Percentiles rank a stretch among this genome's conserved stretches.
Conservation (phyloP, 305 asterid genomes). For the Solanum chacoense region DNA sequence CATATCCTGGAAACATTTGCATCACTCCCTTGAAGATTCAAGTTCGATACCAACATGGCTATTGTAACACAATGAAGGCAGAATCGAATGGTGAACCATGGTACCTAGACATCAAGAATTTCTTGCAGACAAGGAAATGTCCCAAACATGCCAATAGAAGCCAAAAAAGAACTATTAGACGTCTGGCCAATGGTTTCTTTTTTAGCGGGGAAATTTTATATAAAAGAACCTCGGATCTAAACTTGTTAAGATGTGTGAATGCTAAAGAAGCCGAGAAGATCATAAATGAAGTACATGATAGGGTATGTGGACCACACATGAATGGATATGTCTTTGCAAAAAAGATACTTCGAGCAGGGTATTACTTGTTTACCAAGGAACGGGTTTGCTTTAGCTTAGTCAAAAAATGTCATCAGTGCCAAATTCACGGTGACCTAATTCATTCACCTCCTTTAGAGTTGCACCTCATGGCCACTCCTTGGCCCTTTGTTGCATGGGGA, state of each 20-base stretch:
- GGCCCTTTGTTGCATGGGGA: not conserved
- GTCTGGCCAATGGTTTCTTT: not conserved
- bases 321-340: not conserved
- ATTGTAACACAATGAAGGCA: not conserved
- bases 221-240: accelerated
- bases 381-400: too few species aligned
- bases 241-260: not conserved
- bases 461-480: accelerated
- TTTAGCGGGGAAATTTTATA: not conserved
- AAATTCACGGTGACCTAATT: not conserved
- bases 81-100: not conserved
- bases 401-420: too few species aligned
- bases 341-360: not conserved
- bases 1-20: not conserved
- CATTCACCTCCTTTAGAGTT: too few species aligned
- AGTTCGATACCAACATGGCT: not conserved
- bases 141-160: not conserved
- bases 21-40: not conserved
- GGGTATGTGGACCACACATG: not conserved
- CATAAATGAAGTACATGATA: not conserved
- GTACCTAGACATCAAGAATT: too few species aligned
- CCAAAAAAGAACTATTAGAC: too few species aligned
- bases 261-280: too few species aligned
- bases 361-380: not conserved
- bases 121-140: too few species aligned